These are phyloP conservation scores for Panicum virgatum DNA, from an alignment of 202 grass and related monocot species.

Conservation along the genomic window DNA sequence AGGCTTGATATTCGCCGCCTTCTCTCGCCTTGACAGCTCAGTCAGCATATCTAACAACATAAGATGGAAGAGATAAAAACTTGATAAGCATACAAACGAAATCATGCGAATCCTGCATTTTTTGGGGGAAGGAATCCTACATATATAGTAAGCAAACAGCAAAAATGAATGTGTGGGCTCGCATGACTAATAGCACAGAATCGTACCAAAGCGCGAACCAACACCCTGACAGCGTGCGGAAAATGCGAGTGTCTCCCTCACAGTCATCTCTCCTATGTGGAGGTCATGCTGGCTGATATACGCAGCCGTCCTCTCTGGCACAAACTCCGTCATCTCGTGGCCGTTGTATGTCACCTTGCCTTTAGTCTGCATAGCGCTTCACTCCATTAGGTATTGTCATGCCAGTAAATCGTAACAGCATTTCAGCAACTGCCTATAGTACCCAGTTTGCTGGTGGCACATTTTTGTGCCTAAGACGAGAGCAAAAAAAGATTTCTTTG, in stretches of 20 bases:
- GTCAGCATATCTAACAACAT: constrained; percentile 65
- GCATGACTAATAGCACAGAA: not conserved
- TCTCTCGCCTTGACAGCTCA: constrained; percentile 78
- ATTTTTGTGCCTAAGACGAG: not conserved
- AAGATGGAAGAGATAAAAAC: not conserved
- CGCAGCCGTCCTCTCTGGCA: constrained; percentile 57
- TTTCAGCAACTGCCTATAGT: not conserved
- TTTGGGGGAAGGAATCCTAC: not conserved
- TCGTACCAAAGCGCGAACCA: constrained; percentile 64
- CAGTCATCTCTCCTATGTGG: constrained; percentile 69
- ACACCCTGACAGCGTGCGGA: constrained; percentile 80
- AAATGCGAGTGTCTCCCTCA: constrained; percentile 67
- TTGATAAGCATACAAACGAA: constrained; percentile 27
- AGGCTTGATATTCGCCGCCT: constrained; percentile 84
- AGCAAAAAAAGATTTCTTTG: not conserved
- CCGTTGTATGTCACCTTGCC: constrained; percentile 72
- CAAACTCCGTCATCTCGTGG: constrained; percentile 61
- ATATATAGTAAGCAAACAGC: not conserved
- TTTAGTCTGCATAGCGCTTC: constrained; percentile 36
- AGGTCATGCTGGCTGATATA: constrained; percentile 74
- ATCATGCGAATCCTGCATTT: not conserved
- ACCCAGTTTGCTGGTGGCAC: not conserved
- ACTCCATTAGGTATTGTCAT: not conserved
- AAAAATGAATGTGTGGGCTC: not conserved
- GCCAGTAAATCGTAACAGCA: not conserved